Base-by-base conservation (phyloP, 2,329 filamentous ascomycete genomes). In the Nothophaeocryptopus gaeumannii region DNA sequence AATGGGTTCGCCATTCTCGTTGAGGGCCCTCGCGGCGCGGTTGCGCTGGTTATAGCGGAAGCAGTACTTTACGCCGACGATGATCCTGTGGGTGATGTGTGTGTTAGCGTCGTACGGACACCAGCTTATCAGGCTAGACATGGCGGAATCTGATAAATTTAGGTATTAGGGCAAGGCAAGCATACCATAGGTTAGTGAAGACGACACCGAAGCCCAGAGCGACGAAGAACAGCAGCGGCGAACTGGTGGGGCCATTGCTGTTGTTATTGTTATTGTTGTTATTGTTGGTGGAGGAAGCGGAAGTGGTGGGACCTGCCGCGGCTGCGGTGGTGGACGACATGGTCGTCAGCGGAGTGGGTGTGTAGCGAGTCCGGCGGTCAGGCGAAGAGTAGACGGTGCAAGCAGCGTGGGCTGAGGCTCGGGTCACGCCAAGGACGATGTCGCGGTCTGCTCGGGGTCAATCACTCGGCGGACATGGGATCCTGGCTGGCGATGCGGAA, bases 11-110 rank as follows among this genome's bases (percentile, higher is more conserved):
- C 72, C 73, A 67, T 88, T 87, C 59, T 91, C 88, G 62, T 90
- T 88, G 58, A 88, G 75, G 72, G 80, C 74, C 62, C 89, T 84
- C 64, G 89, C 74, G 54, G 85, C 84, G 44, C 93, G 86, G 67
- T 95, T 95, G 51, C 93, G 86, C 61, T 93, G 91, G 71, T 97
- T 97, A 71, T 99, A 97, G 62, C 93, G 82, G 73, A 99, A 99
- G 74, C 93, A 99, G 72, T 99, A 99, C 74, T 99, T 99, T 54
- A 99, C 93, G 61, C 93, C 93, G 54, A 99, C 93, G 63, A 99
- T 99, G 64, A 99, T 99, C 93, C 93, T 99, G 45, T 34, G 20
- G 15, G 43, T 14, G 45, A 46, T 40, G 33, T 39, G 16, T 41
- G 39, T 4, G 33, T 59, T 57, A 59, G 54, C 54, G 51, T 55